These are phyloP conservation scores for Scheffersomyces parashehatae DNA, from an alignment of 1,139 yeast species.

Conservation along the genomic window DNA sequence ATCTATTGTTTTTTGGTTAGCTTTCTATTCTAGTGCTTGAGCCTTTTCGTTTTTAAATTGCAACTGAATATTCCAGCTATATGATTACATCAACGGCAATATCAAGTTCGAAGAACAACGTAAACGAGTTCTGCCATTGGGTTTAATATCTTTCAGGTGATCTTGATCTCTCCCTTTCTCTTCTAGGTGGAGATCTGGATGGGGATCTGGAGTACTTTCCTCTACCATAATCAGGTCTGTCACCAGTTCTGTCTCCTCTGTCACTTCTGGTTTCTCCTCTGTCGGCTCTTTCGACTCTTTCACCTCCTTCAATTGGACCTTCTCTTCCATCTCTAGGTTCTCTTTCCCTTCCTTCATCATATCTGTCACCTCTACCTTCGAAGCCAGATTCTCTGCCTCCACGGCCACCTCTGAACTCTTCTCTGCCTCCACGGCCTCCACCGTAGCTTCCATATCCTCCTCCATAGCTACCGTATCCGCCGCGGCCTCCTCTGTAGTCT, in stretches of 20 bases:
- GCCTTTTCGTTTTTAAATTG: no score
- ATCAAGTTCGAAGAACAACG: no score
- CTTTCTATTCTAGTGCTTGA: no score
- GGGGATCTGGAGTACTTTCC: conserved; percentile 41
- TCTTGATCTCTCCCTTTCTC: conserved; percentile 33
- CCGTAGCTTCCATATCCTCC: conserved; percentile 13
- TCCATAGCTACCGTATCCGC: conserved; percentile 12
- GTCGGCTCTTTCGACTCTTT: conserved; percentile 15
- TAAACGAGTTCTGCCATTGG: no score
- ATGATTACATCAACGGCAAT: no score
- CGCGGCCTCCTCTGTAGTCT: conserved; percentile 15
- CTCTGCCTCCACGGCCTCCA: conserved; percentile 17
- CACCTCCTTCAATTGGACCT: conserved; percentile 23
- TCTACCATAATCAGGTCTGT: conserved; percentile 19
- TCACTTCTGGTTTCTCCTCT: conserved; percentile 4
- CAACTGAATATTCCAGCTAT: no score
- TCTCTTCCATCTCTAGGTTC: conserved; percentile 14
- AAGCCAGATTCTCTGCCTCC: conserved; percentile 10
- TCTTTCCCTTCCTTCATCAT: conserved; percentile 12
- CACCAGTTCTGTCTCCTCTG: conserved; percentile 7
- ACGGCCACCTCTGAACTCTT: conserved; percentile 6
- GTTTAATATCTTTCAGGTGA: conserved; percentile 36
- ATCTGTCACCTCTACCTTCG: conserved; percentile 8
- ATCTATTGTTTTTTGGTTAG: no score
- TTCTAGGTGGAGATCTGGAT: conserved; percentile 40